Percentiles rank a stretch among this genome's conserved stretches.
Conservation (phyloP, 768 basidiomycete species). For the Ephemerocybe angulata region DNA sequence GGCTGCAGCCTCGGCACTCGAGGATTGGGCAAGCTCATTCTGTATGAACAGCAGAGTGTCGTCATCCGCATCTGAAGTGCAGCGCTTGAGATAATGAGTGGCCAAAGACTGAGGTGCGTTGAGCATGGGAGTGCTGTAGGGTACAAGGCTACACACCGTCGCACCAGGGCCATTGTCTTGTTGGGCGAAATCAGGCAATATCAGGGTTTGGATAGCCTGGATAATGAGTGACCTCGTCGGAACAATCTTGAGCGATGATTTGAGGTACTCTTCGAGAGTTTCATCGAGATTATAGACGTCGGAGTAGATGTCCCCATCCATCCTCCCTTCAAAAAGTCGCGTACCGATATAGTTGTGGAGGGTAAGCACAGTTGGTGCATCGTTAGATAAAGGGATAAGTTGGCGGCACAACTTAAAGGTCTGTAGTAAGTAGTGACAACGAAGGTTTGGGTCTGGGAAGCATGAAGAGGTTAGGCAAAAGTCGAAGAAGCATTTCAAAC, state of each 20-base stretch:
- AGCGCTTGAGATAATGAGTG: neutral
- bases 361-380: neutral
- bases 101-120: neutral
- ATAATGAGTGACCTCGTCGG: neutral
- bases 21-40: neutral
- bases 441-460: conserved; percentile 11
- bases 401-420: neutral
- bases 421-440: neutral
- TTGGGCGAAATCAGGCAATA: neutral
- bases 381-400: neutral
- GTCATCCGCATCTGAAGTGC: neutral
- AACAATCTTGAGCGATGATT: neutral
- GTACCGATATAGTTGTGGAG: neutral
- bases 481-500: neutral
- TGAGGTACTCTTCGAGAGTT: neutral
- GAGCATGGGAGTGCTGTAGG: too few species aligned
- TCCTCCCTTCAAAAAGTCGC: neutral
- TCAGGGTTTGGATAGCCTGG: neutral
- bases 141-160: neutral
- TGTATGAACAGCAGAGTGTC: neutral
- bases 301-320: neutral
- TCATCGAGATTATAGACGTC: neutral
- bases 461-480: conserved; percentile 16
- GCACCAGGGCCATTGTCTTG: neutral
- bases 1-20: neutral